Percentiles rank a stretch among this genome's conserved stretches.
Evolutionary conservation across 129 eudicot species (phyloP).

Genomic region (Pulicaria dysenterica): DNA sequence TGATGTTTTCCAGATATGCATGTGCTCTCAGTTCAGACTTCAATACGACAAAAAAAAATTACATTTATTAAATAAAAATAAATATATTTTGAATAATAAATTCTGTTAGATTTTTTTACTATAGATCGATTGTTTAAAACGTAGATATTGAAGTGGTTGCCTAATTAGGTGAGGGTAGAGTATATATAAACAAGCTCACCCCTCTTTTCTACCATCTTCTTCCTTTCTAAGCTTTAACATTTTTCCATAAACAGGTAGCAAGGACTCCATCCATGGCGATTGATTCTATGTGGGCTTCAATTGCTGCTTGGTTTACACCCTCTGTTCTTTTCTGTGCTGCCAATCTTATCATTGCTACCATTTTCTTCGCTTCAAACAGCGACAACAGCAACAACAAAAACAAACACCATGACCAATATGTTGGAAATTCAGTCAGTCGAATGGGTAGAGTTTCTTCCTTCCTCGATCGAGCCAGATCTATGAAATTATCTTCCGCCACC

Average conservation of each 20-base stretch:
- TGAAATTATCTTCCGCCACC: constrained; percentile 16
- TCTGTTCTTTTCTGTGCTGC: constrained; percentile 54
- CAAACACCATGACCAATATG: not conserved
- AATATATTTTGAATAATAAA: no score
- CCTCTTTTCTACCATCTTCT: not conserved
- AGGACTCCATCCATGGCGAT: constrained; percentile 26
- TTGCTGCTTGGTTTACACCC: constrained; percentile 57
- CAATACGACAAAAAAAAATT: not conserved
- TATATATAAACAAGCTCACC: not conserved
- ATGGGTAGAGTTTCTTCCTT: constrained; percentile 20
- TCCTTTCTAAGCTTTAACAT: not conserved
- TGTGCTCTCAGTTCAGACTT: not conserved
- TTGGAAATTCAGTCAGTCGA: not conserved
- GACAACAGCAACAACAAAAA: not conserved
- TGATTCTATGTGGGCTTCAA: constrained; percentile 34
- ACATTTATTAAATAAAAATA: no score
- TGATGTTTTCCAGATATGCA: constrained; percentile 22
- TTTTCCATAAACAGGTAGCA: not conserved
- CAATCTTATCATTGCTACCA: constrained; percentile 52
- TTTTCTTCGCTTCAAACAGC: constrained; percentile 38
- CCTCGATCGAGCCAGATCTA: constrained; percentile 21
- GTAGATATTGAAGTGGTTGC: no score
- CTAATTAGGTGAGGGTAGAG: no score
- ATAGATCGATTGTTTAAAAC: no score
- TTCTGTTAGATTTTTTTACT: no score